phyloP scores from a whole-genome alignment of 106 monocot genomes.

The Triglochin maritima region DNA sequence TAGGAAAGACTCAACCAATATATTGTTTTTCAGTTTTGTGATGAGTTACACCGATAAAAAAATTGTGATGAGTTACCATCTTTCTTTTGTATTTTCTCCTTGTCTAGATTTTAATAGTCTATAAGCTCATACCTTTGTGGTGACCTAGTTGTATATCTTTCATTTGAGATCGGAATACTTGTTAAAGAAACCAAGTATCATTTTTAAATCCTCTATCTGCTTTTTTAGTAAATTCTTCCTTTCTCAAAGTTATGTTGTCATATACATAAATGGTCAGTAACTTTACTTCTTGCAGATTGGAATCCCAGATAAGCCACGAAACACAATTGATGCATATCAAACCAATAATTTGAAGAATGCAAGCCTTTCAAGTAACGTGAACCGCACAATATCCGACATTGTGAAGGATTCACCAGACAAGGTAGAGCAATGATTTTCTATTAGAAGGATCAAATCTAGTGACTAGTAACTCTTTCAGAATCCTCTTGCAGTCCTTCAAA shows the following conservation, averaged over 20 bases:
- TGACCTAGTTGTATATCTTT: too few relatives aligned
- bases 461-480: background rate
- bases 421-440: constrained; percentile 28
- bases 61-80: too few relatives aligned
- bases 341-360: background rate
- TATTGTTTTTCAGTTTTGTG: too few relatives aligned
- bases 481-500: too few relatives aligned
- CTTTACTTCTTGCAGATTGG: constrained; percentile 72
- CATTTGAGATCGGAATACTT: too few relatives aligned
- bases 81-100: too few relatives aligned
- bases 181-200: background rate
- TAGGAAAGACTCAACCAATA: too few relatives aligned
- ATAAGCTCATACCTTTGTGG: too few relatives aligned
- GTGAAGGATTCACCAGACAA: constrained; percentile 82
- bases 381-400: constrained; percentile 38
- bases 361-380: background rate
- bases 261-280: constrained; percentile 32
- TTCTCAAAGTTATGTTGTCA: constrained; percentile 1
- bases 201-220: background rate
- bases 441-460: background rate
- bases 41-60: too few relatives aligned
- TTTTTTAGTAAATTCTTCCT: background rate
- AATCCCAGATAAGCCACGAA: constrained; percentile 37
- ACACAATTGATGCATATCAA: constrained; percentile 12
- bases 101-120: too few relatives aligned